These are phyloP conservation scores for Lavandula angustifolia DNA, from an alignment of 257 asterid species.

Conservation along the genomic window DNA sequence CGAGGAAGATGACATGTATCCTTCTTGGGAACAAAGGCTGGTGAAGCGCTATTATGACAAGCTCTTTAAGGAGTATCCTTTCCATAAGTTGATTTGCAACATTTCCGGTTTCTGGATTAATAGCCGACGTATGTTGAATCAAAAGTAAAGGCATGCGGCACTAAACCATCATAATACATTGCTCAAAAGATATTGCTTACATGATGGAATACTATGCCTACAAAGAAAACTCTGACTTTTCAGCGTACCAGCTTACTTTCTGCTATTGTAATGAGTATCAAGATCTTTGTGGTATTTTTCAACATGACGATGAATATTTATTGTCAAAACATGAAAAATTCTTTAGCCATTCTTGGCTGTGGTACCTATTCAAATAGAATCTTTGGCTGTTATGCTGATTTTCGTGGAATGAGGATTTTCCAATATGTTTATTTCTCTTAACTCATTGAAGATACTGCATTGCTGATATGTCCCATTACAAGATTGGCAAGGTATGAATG, in stretches of 20 bases:
- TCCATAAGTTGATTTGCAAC: conserved; percentile 14
- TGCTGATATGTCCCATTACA: conserved; percentile 97
- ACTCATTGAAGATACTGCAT: conserved; percentile 76
- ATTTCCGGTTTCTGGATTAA: conserved; percentile 25
- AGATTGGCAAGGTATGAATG: conserved; percentile 79
- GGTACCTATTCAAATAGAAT: conserved; percentile 23
- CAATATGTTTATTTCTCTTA: conserved; percentile 31
- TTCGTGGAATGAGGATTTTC: background rate
- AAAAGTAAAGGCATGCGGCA: background rate
- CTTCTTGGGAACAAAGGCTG: conserved; percentile 94
- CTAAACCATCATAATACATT: background rate
- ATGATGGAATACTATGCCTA: conserved; percentile 1
- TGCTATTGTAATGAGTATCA: background rate
- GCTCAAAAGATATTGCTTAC: conserved; percentile 7
- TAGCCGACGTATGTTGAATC: conserved; percentile 9
- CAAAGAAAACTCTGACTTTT: background rate
- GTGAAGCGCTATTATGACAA: conserved; percentile 97
- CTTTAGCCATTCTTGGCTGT: background rate
- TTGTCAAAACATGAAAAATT: conserved; percentile 4
- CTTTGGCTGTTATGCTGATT: conserved; percentile 12
- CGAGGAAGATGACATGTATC: conserved; percentile 89
- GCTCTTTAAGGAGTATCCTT: conserved; percentile 98
- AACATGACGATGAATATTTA: conserved; percentile 5
- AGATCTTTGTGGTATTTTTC: background rate
- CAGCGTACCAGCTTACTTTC: conserved; percentile 4